A percentile compares a stretch with the other conserved stretches of the same genome.
Evolutionary conservation across 139 green algal species (phyloP).

Genomic region (Ettlia oleoabundans): DNA sequence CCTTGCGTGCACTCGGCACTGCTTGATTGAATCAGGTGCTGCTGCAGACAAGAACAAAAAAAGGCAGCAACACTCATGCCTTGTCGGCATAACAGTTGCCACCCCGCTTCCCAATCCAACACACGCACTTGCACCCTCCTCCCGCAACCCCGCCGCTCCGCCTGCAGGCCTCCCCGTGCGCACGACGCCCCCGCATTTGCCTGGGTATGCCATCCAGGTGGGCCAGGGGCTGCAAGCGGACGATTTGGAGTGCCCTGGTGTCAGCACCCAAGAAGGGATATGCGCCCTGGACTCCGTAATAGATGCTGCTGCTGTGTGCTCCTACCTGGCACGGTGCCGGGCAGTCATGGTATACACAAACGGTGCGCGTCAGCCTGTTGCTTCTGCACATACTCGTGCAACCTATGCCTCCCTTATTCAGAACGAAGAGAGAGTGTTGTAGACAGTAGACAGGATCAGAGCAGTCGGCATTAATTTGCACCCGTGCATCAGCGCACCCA

Average conservation of each 20-base stretch:
- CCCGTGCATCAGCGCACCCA: too few relatives aligned
- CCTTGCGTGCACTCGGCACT: too few relatives aligned
- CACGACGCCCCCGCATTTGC: neutral
- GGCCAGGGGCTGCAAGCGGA: neutral
- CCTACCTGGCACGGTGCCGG: neutral
- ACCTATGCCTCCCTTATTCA: too few relatives aligned
- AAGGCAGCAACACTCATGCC: neutral
- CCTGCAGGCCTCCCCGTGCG: neutral
- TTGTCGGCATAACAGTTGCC: neutral
- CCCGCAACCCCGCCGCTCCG: too few relatives aligned
- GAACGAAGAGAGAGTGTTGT: too few relatives aligned
- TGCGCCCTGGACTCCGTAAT: neutral
- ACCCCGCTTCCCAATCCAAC: neutral
- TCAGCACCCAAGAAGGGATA: neutral
- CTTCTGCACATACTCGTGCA: too few relatives aligned
- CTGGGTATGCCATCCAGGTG: neutral
- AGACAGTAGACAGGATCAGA: too few relatives aligned
- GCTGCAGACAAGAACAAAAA: too few relatives aligned
- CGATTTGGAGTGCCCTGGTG: neutral
- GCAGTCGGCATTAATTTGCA: too few relatives aligned
- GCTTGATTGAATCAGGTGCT: too few relatives aligned
- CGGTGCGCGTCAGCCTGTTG: too few relatives aligned
- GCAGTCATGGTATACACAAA: neutral
- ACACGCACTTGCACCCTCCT: neutral
- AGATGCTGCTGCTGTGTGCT: neutral